These are phyloP conservation scores for Phaeotremella fagi DNA, from an alignment of 768 basidiomycete species.

Conservation along the genomic window DNA sequence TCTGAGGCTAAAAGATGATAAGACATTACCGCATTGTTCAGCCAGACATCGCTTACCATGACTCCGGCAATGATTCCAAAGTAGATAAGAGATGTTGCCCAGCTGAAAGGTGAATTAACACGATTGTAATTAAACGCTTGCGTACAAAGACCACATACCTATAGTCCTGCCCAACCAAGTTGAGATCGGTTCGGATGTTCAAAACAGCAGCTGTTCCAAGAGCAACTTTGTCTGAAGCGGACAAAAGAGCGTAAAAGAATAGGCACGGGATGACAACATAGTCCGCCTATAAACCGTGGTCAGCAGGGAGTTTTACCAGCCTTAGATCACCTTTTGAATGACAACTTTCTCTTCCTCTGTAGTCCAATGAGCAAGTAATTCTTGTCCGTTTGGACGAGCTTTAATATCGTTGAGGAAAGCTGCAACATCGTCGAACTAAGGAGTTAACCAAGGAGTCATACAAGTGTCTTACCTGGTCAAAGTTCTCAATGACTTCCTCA, in stretches of 20 bases:
- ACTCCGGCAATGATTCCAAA: too few relatives aligned
- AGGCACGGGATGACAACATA: slow-evolving; percentile 1
- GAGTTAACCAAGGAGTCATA: too few relatives aligned
- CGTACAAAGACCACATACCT: too few relatives aligned
- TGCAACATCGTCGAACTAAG: slow-evolving; percentile 17
- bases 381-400: slow-evolving; percentile 10
- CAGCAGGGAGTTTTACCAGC: not conserved
- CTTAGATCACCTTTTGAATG: not conserved
- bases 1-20: too few relatives aligned
- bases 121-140: too few relatives aligned
- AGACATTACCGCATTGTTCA: too few relatives aligned
- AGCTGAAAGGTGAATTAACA: too few relatives aligned
- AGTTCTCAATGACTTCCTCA: too few relatives aligned
- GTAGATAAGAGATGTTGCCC: too few relatives aligned
- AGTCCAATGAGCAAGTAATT: slow-evolving; percentile 20
- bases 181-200: slow-evolving; percentile 3
- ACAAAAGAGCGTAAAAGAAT: not conserved
- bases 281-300: not conserved
- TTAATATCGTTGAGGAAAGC: slow-evolving; percentile 14
- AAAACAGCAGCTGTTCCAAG: slow-evolving; percentile 14
- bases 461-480: too few relatives aligned
- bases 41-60: too few relatives aligned
- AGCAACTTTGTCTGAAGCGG: slow-evolving; percentile 20
- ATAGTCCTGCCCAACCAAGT: slow-evolving; percentile 9
- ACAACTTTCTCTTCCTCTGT: slow-evolving; percentile 1